Evolutionary conservation across 768 basidiomycete species (phyloP).

Genomic region (Termitomyces sp.): DNA sequence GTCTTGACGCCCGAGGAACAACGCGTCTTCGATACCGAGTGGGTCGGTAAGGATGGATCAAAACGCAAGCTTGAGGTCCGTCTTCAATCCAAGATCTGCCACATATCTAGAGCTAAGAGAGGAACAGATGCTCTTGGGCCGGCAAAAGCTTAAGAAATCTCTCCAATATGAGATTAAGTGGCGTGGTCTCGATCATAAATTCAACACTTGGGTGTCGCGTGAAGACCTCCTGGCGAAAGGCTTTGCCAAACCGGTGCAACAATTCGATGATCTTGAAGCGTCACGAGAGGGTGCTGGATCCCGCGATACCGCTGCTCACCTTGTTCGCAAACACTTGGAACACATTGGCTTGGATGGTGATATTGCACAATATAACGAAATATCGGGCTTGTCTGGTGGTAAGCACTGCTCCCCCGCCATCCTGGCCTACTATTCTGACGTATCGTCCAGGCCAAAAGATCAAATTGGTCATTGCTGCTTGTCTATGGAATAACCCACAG

Average conservation of each 20-base stretch:
- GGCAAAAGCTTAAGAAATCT: constrained; percentile 95
- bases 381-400: constrained; percentile 92
- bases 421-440: neutral
- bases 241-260: constrained; percentile 85
- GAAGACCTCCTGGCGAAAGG: constrained; percentile 85
- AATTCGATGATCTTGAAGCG: constrained; percentile 95
- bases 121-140: constrained; percentile 78
- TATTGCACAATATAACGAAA: constrained; percentile 98
- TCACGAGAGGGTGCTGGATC: constrained; percentile 93
- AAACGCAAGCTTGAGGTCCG: constrained; percentile 87
- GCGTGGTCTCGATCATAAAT: constrained; percentile 79
- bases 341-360: constrained; percentile 96
- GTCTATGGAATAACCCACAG: constrained; percentile 96
- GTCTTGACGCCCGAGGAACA: constrained; percentile 88
- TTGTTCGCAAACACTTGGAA: constrained; percentile 90
- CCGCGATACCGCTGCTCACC: constrained; percentile 76
- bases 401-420: constrained; percentile 20
- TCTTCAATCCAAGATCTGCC: constrained; percentile 6
- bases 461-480: constrained; percentile 92
- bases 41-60: constrained; percentile 89
- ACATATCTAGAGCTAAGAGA: constrained; percentile 8
- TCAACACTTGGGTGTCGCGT: constrained; percentile 90
- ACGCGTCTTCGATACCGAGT: constrained; percentile 74
- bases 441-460: constrained; percentile 80
- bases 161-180: constrained; percentile 93